phyloP scores from a whole-genome alignment of 768 basidiomycete genomes.

The Austroboletus eburneus region DNA sequence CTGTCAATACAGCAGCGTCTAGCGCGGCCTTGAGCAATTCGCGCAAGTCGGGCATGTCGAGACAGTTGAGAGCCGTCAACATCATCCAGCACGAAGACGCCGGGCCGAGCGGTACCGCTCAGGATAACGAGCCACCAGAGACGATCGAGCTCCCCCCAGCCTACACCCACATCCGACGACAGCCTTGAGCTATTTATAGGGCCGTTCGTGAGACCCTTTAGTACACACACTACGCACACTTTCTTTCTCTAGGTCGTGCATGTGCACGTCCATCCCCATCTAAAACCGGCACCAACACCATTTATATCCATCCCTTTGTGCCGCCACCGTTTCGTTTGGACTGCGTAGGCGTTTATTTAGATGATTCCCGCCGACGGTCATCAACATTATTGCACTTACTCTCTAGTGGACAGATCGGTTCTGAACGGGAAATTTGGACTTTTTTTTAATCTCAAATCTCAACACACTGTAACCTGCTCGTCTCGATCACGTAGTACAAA shows the following conservation, averaged over 20 bases:
- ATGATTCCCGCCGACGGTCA: no score
- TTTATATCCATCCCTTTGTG: not conserved
- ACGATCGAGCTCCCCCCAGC: slow-evolving; percentile 83
- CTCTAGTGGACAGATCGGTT: no score
- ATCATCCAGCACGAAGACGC: slow-evolving; percentile 86
- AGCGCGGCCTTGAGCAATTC: slow-evolving; percentile 23
- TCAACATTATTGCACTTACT: no score
- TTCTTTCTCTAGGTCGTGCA: not conserved
- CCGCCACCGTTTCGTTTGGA: no score
- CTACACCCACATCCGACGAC: slow-evolving; percentile 57
- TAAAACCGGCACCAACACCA: not conserved
- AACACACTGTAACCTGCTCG: no score
- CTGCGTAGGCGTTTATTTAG: no score
- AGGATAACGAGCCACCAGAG: slow-evolving; percentile 47
- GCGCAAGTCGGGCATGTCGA: slow-evolving; percentile 37
- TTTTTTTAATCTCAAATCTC: no score
- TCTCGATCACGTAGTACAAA: no score
- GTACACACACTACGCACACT: not conserved
- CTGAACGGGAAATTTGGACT: no score
- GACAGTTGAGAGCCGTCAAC: slow-evolving; percentile 66
- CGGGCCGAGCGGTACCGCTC: slow-evolving; percentile 36
- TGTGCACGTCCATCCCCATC: not conserved
- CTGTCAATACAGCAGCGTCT: slow-evolving; percentile 19
- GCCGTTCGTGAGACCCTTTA: slow-evolving; percentile 2
- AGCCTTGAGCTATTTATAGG: slow-evolving; percentile 1